A percentile compares a stretch with the other conserved stretches of the same genome.
Evolutionary conservation across 306 rosid species (phyloP).

Genomic region (Cotoneaster glaucophyllus): DNA sequence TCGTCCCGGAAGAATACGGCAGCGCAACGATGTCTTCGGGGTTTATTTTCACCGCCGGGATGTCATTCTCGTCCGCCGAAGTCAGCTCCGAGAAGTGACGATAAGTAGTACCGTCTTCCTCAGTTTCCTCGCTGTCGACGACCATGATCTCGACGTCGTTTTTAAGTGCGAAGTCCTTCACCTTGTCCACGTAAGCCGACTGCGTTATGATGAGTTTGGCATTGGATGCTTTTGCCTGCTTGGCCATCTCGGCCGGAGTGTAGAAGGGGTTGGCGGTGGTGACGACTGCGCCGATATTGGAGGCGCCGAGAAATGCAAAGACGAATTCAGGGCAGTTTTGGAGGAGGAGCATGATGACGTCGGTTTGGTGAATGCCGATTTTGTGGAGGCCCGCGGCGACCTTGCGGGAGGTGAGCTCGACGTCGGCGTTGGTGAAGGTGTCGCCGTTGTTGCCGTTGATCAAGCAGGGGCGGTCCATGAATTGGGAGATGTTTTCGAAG

Average conservation of each 20-base stretch:
- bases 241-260: conserved; percentile 51
- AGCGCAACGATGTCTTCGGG: conserved; percentile 72
- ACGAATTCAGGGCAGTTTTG: conserved; percentile 65
- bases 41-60: conserved; percentile 43
- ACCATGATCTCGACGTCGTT: conserved; percentile 25
- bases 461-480: conserved; percentile 53
- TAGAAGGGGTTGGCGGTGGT: conserved; percentile 64
- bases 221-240: conserved; percentile 42
- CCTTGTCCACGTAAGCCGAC: conserved; percentile 35
- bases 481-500: conserved; percentile 53
- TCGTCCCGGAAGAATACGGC: conserved; percentile 76
- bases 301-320: conserved; percentile 60
- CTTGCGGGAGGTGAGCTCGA: conserved; percentile 36
- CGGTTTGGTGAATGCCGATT: conserved; percentile 44
- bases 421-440: conserved; percentile 38
- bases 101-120: background rate
- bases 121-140: conserved; percentile 13
- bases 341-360: conserved; percentile 71
- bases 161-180: conserved; percentile 23
- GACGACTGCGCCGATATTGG: conserved; percentile 45
- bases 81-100: conserved; percentile 29
- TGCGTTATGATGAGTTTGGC: conserved; percentile 48
- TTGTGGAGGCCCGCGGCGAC: conserved; percentile 57
- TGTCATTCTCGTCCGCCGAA: conserved; percentile 34
- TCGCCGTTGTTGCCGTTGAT: conserved; percentile 55